Evolutionary conservation across 176 grass and related monocot species (phyloP).

Genomic region (Carex pumila): DNA sequence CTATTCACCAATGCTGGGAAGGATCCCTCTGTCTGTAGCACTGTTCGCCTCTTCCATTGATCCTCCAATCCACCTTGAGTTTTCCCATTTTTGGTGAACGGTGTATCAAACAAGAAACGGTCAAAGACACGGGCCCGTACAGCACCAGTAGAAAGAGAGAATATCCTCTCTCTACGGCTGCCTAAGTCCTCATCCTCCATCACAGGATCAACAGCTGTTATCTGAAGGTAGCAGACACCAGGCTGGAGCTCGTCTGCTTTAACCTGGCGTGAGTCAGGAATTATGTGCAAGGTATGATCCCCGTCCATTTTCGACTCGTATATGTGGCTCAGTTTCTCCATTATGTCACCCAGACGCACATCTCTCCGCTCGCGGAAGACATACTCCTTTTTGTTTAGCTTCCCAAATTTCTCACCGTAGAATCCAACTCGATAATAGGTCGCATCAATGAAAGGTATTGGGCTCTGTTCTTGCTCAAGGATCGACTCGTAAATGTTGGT

Average conservation of each 20-base stretch:
- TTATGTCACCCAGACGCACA: constrained; percentile 96
- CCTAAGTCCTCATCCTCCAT: constrained; percentile 98
- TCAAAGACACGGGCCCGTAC: constrained; percentile 88
- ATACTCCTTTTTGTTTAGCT: constrained; percentile 81
- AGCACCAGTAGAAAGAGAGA: constrained; percentile 75
- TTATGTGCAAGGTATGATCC: constrained; percentile 83
- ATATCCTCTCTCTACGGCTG: constrained; percentile 93
- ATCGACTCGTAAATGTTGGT: constrained; percentile 88
- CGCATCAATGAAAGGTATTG: constrained; percentile 93
- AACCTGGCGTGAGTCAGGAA: constrained; percentile 97
- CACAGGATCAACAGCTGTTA: constrained; percentile 97
- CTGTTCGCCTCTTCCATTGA: constrained; percentile 96
- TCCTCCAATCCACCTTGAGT: constrained; percentile 94
- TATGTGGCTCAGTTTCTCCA: constrained; percentile 93
- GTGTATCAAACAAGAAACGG: constrained; percentile 87
- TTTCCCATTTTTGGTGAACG: constrained; percentile 98
- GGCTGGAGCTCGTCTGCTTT: constrained; percentile 89
- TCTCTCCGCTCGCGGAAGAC: constrained; percentile 85
- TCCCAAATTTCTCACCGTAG: constrained; percentile 86
- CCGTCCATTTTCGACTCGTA: constrained; percentile 93
- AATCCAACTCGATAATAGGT: constrained; percentile 98
- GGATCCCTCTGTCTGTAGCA: constrained; percentile 83
- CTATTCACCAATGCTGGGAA: constrained; percentile 96
- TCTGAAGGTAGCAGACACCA: constrained; percentile 88
- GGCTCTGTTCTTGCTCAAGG: constrained; percentile 95